These are phyloP conservation scores for Picea sitchensis DNA, from an alignment of 75 land plant genomes.

Conservation along the genomic window DNA sequence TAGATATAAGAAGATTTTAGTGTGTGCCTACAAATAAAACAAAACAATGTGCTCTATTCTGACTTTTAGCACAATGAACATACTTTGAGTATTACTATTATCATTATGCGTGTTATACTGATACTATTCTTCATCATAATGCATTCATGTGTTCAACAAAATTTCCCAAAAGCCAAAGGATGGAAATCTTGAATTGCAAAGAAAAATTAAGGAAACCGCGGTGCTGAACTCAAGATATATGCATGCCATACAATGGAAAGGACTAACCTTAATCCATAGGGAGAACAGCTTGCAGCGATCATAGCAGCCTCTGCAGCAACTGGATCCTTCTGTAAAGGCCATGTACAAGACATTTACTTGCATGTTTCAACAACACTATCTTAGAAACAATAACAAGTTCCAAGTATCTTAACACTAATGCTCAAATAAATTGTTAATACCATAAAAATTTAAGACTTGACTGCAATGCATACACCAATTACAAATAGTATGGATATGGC, in stretches of 20 bases:
- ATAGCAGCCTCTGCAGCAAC: conserved; percentile 49
- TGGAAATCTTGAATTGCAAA: background rate
- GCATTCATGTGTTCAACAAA: background rate
- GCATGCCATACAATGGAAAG: background rate
- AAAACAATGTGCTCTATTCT: background rate
- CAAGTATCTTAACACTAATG: background rate
- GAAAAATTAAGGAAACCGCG: background rate
- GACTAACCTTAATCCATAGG: conserved; percentile 60
- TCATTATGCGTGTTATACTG: background rate
- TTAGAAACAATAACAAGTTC: background rate
- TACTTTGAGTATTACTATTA: background rate
- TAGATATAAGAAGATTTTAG: too few species aligned
- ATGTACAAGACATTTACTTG: background rate
- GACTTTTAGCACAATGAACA: background rate
- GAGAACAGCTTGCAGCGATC: conserved; percentile 41
- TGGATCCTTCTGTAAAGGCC: conserved; percentile 33
- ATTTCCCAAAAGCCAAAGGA: background rate
- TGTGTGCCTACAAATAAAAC: too few species aligned
- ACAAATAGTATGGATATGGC: background rate
- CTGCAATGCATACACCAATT: background rate
- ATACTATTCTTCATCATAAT: background rate
- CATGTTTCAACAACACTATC: background rate
- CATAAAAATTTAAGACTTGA: conserved; percentile 1
- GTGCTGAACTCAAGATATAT: background rate
- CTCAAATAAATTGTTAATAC: background rate